phyloP scores from a whole-genome alignment of 2,329 filamentous ascomycete species.

The Raffaelea albimanens region DNA sequence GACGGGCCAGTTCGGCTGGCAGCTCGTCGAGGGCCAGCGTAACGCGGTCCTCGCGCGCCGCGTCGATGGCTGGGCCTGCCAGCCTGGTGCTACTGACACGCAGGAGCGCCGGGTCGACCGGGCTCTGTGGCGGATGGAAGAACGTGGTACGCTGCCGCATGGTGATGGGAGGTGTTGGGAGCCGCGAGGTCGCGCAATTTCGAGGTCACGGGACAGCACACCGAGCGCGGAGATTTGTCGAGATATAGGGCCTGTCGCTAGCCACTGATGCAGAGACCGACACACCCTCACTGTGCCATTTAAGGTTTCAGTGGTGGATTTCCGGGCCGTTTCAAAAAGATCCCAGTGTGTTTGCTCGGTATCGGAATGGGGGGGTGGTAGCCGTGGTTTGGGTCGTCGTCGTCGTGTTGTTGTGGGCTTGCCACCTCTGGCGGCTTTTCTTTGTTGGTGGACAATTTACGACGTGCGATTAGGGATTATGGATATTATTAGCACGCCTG shows the following conservation, averaged over 20 bases:
- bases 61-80: conserved; percentile 44
- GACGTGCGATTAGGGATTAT: too few relatives aligned
- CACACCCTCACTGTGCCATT: background rate
- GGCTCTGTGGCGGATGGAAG: conserved; percentile 54
- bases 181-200: background rate
- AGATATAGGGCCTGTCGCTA: background rate
- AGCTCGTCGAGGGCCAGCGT: conserved; percentile 68
- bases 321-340: background rate
- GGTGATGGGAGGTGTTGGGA: background rate
- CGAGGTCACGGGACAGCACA: background rate
- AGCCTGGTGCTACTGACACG: conserved; percentile 47
- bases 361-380: background rate
- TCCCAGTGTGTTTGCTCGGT: background rate
- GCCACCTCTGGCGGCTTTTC: too few relatives aligned
- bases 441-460: too few relatives aligned
- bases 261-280: background rate
- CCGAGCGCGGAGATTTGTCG: background rate
- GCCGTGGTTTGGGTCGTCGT: background rate
- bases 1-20: conserved; percentile 52
- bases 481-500: too few relatives aligned
- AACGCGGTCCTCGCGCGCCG: conserved; percentile 68
- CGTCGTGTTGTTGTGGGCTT: too few relatives aligned
- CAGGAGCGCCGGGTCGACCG: conserved; percentile 56
- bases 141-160: conserved; percentile 81
- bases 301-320: background rate